phyloP scores from a whole-genome alignment of 106 monocot genomes.

The Platanthera zijinensis region DNA sequence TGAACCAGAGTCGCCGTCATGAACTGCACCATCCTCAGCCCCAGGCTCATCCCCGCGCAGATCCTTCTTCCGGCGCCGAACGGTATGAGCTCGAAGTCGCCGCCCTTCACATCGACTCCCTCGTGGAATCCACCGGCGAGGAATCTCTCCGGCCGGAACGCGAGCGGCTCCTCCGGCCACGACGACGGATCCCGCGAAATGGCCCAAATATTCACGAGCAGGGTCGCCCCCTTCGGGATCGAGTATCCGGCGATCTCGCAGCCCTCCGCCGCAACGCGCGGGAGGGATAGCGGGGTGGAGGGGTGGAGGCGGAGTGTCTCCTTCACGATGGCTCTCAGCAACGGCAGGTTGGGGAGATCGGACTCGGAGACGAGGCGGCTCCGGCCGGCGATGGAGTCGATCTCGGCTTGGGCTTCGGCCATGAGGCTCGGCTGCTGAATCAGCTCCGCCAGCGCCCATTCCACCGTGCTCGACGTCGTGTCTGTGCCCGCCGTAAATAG shows the following conservation, averaged over 20 bases:
- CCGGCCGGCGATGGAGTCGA: constrained; percentile 4
- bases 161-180: constrained; percentile 16
- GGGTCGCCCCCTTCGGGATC: constrained; percentile 9
- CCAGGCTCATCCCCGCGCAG: constrained; percentile 9
- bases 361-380: constrained; percentile 8
- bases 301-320: constrained; percentile 38
- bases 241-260: constrained; percentile 9
- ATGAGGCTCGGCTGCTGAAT: constrained; percentile 16
- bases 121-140: constrained; percentile 7
- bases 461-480: constrained; percentile 20
- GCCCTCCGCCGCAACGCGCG: constrained; percentile 5
- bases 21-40: constrained; percentile 22
- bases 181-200: constrained; percentile 14
- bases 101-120: constrained; percentile 11
- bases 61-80: constrained; percentile 20
- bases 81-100: constrained; percentile 14
- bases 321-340: constrained; percentile 20
- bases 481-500: constrained; percentile 32
- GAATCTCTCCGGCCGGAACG: constrained; percentile 26
- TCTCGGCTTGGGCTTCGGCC: constrained; percentile 9
- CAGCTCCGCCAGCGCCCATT: constrained; percentile 36
- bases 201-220: constrained; percentile 31
- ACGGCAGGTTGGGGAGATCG: constrained; percentile 11
- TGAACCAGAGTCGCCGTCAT: constrained; percentile 23
- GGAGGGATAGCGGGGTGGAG: constrained; percentile 18